Evolutionary conservation across 2,329 filamentous ascomycete genomes (phyloP).

Genomic region (Tolypocladium paradoxum): DNA sequence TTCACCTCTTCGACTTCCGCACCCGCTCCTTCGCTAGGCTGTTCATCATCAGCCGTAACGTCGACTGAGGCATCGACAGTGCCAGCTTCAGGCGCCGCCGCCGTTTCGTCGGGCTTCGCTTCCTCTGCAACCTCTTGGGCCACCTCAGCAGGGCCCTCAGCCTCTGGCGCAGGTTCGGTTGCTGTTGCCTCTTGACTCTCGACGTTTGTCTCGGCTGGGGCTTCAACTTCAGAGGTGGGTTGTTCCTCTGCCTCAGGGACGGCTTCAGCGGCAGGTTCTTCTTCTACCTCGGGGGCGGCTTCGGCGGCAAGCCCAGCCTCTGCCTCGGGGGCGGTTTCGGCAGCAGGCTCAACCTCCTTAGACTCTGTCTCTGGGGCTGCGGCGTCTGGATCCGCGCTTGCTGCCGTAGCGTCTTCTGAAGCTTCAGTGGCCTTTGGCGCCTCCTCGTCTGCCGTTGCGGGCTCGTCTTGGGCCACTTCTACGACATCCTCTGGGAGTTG

Average conservation of each 20-base stretch:
- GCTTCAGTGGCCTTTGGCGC: background rate
- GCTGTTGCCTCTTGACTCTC: background rate
- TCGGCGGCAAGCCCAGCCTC: constrained; percentile 2
- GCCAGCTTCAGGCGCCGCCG: background rate
- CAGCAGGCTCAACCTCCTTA: constrained; percentile 7
- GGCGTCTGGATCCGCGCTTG: background rate
- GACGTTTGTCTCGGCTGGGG: background rate
- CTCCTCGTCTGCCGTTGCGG: background rate
- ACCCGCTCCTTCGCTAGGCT: background rate
- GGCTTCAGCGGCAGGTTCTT: too few relatives aligned
- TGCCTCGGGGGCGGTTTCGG: constrained; percentile 1
- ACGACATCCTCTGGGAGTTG: background rate
- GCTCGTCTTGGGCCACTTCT: background rate
- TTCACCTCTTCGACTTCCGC: constrained; percentile 1
- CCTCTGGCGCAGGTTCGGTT: background rate
- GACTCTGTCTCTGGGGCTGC: constrained; percentile 3
- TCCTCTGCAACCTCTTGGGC: constrained; percentile 2
- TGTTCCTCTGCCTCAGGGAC: too few relatives aligned
- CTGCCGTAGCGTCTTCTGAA: background rate
- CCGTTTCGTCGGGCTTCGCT: background rate
- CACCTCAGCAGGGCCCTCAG: constrained; percentile 1
- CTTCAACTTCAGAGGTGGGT: background rate
- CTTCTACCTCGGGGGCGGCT: constrained; percentile 5
- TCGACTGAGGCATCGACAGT: background rate
- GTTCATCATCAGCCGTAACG: background rate